These are phyloP conservation scores for Zygoascus flipseniorum DNA, from an alignment of 805 yeast genomes.

Conservation along the genomic window DNA sequence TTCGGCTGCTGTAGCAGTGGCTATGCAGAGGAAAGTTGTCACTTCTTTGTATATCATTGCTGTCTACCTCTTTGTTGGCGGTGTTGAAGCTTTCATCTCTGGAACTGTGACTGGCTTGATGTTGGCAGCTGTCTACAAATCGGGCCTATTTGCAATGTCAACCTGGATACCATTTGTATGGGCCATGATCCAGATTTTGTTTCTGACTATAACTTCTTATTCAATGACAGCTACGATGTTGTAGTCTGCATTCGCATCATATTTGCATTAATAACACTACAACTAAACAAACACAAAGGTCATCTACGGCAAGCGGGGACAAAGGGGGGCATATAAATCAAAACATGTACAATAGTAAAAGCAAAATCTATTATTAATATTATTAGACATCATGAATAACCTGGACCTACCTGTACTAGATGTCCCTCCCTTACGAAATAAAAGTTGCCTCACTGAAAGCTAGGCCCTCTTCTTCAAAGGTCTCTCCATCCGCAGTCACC, in stretches of 20 bases:
- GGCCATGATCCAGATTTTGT: constrained; percentile 60
- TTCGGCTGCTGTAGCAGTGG: constrained; percentile 39
- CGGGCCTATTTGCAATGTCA: constrained; percentile 80
- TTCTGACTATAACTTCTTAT: constrained; percentile 58
- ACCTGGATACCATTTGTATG: constrained; percentile 92
- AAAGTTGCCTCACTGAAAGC: constrained; percentile 79
- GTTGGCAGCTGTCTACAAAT: constrained; percentile 62
- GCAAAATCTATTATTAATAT: not conserved
- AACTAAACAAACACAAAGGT: not conserved
- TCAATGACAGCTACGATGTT: constrained; percentile 43
- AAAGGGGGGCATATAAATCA: not conserved
- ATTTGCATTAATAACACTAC: not conserved
- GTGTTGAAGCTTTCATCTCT: constrained; percentile 54
- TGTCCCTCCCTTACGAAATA: constrained; percentile 34
- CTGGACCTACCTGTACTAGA: not conserved
- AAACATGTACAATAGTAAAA: not conserved
- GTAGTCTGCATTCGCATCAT: constrained; percentile 14
- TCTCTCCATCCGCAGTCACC: constrained; percentile 33
- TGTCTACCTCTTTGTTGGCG: constrained; percentile 45
- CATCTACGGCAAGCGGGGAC: not conserved
- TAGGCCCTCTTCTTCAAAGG: constrained; percentile 46
- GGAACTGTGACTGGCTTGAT: constrained; percentile 77
- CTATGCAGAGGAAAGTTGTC: constrained; percentile 37
- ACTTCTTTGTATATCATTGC: constrained; percentile 32
- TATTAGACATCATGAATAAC: not conserved